A percentile compares a stretch with the other conserved stretches of the same genome.
These are phyloP conservation scores for Paecilomyces niveus DNA, from an alignment of 2,329 filamentous ascomycete species.

Conservation along the genomic window DNA sequence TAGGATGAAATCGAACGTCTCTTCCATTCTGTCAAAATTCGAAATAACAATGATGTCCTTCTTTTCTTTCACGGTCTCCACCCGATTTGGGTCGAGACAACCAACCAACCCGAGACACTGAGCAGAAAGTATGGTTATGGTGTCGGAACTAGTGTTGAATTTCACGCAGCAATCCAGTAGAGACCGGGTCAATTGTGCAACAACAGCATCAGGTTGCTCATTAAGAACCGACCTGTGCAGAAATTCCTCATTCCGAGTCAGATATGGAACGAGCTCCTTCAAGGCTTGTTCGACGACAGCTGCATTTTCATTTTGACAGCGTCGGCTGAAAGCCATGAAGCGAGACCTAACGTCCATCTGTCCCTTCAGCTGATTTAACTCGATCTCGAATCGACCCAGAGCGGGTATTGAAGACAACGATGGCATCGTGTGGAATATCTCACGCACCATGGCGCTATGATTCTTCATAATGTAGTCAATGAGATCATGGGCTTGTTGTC, in stretches of 20 bases:
- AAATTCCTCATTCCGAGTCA: conserved; percentile 66
- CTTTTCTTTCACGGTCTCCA: conserved; percentile 72
- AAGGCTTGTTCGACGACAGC: conserved; percentile 79
- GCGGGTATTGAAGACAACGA: conserved; percentile 65
- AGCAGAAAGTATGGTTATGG: conserved; percentile 67
- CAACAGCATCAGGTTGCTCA: conserved; percentile 72
- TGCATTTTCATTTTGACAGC: conserved; percentile 75
- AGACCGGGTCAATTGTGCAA: conserved; percentile 65
- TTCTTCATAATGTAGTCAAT: conserved; percentile 60
- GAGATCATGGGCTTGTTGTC: conserved; percentile 53
- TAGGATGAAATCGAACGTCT: conserved; percentile 78
- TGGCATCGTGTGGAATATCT: conserved; percentile 68
- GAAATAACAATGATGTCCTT: conserved; percentile 77
- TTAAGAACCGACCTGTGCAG: conserved; percentile 73
- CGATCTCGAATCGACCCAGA: conserved; percentile 60
- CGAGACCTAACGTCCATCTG: conserved; percentile 59
- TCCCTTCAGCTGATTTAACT: conserved; percentile 58
- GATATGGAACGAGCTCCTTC: conserved; percentile 65
- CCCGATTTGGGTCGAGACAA: conserved; percentile 81
- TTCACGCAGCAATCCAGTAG: conserved; percentile 80
- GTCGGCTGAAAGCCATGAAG: conserved; percentile 63
- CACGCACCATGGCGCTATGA: conserved; percentile 54
- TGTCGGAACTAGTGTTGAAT: conserved; percentile 61
- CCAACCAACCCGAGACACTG: conserved; percentile 83
- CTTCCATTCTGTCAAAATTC: conserved; percentile 72